Base-by-base conservation (phyloP, 2,329 filamentous ascomycete species). In the Colletotrichum horii region DNA sequence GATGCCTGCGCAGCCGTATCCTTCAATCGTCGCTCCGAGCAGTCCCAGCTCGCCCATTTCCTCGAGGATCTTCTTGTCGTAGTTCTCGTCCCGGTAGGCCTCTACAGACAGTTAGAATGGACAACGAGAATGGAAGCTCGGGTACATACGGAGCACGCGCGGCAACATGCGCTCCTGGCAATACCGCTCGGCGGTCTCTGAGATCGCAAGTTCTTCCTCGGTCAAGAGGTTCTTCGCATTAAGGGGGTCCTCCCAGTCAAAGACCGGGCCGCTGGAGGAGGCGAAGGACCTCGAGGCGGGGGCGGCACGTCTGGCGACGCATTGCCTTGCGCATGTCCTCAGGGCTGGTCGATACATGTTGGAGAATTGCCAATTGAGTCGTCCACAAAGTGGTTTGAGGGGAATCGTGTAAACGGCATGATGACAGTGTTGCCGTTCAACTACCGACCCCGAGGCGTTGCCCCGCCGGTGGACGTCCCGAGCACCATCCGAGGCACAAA, bases 21-120 rank as follows among this genome's bases (percentile, higher is more conserved):
- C 96, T 78, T 96, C 88, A 76, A 98, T 96, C 22, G 93, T 96
- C 67, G 96, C 93, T 70, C 96, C 96, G 6, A 98, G 89, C 1
- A 98, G 89, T n/a, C 96, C 96, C 14, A 98, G 88, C 82, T 97
- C 95, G 58, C 96, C 96, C 96, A 98, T 98, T 86, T 98, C 96
- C 83, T 93, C 90, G 36, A 98, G 89, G 76, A 98, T 98, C 80
- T 93, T 93, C 80, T 91, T 90, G 84, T 98, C 96, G 86, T 96
- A 98, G 82, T 95, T 84, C 85, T 98, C 96, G 83, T 96, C 93
- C 78, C 96, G 85, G 78, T 96, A 97, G 75, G 95, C 94, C 85
- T 96, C 95, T 96, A 77, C 6, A 58, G 38, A 65, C 66, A 36
- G 52, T 70, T 58, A 71, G 74, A 24, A 15, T 15, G 15, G 76